Evolutionary conservation across 1,284 basidiomycete genomes (phyloP).

Genomic region (Apiotrichum gamsii): DNA sequence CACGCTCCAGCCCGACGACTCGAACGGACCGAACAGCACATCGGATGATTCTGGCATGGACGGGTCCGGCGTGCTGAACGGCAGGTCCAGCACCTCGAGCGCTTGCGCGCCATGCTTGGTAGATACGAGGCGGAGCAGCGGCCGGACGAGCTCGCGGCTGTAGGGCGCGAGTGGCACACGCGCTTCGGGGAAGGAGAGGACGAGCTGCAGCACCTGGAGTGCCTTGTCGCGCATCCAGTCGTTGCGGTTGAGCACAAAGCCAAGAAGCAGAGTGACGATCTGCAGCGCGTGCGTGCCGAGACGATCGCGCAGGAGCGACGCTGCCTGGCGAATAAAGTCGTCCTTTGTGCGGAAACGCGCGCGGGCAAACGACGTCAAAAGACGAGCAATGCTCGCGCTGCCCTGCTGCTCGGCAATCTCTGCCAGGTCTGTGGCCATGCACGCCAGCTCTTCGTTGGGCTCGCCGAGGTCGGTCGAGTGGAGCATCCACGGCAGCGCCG

Average conservation of each 20-base stretch:
- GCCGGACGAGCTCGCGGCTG: conserved; percentile 82
- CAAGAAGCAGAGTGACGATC: conserved; percentile 72
- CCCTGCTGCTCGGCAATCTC: conserved; percentile 65
- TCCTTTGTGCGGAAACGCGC: conserved; percentile 85
- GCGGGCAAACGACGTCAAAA: conserved; percentile 84
- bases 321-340: conserved; percentile 86
- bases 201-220: conserved; percentile 80
- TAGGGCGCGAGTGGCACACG: conserved; percentile 65
- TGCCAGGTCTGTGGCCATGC: conserved; percentile 70
- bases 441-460: conserved; percentile 58
- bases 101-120: conserved; percentile 79
- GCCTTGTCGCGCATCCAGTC: conserved; percentile 74
- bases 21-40: conserved; percentile 75
- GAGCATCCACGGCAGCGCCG: conserved; percentile 82
- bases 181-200: conserved; percentile 79
- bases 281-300: conserved; percentile 59
- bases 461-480: conserved; percentile 66
- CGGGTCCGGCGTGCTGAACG: conserved; percentile 64
- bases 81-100: conserved; percentile 85
- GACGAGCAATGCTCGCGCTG: conserved; percentile 65
- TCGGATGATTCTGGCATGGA: conserved; percentile 75
- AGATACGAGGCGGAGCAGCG: conserved; percentile 74
- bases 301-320: conserved; percentile 75
- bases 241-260: conserved; percentile 77
- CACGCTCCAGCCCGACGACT: conserved; percentile 78